phyloP scores from a whole-genome alignment of 139 green algal genomes.

The Chlorella sp. region DNA sequence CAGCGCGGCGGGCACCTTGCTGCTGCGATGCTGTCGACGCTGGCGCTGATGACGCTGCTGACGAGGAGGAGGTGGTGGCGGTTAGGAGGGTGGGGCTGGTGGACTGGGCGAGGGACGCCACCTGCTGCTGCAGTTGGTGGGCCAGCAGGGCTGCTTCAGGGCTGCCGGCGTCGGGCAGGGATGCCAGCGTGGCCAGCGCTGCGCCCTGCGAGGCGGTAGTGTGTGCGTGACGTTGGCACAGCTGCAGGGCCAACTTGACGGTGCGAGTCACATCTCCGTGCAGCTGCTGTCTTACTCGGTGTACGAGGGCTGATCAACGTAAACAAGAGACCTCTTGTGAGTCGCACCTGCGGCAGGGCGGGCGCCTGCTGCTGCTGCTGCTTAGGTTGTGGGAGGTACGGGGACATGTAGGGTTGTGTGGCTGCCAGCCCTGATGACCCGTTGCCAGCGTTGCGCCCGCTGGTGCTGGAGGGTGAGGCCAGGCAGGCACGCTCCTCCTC shows the following conservation, averaged over 20 bases:
- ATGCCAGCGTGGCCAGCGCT: background rate
- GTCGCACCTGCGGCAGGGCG: background rate
- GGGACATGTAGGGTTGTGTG: too few species aligned
- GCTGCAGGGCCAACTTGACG: background rate
- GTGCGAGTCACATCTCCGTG: background rate
- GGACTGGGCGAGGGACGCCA: background rate
- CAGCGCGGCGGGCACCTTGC: background rate
- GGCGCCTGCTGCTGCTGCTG: too few species aligned
- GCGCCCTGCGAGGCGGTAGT: background rate
- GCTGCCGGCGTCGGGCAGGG: background rate
- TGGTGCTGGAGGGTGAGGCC: too few species aligned
- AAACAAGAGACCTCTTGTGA: background rate
- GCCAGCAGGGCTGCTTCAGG: background rate
- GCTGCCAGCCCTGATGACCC: too few species aligned
- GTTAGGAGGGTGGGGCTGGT: too few species aligned
- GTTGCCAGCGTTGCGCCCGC: too few species aligned
- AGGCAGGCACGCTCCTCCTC: too few species aligned
- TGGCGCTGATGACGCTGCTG: background rate
- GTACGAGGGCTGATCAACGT: too few species aligned
- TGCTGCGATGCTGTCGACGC: background rate
- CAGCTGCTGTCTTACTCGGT: background rate
- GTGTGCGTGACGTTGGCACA: background rate
- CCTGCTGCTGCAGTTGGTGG: background rate
- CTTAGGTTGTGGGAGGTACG: too few species aligned
- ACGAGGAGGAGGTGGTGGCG: background rate